These are phyloP conservation scores for Saccharomyces hybrid DNA, from an alignment of 1,139 yeast genomes.

Conservation along the genomic window DNA sequence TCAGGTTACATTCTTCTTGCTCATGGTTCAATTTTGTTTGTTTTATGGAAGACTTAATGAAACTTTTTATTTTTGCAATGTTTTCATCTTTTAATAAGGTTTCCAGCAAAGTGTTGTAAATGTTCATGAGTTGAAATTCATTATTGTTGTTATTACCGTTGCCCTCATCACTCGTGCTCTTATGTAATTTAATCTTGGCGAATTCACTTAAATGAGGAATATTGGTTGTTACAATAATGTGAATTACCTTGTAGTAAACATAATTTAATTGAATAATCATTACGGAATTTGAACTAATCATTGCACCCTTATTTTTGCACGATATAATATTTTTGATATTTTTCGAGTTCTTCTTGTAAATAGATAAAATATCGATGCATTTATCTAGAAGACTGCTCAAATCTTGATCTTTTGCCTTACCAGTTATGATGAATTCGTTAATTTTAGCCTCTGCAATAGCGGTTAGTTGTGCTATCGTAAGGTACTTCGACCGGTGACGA, in stretches of 20 bases:
- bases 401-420: slow-evolving; percentile 12
- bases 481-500: not conserved
- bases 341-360: slow-evolving; percentile 27
- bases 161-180: slow-evolving; percentile 9
- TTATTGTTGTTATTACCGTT: slow-evolving; percentile 14
- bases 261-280: slow-evolving; percentile 9
- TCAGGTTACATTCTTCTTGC: slow-evolving; percentile 3
- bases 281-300: slow-evolving; percentile 3
- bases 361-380: slow-evolving; percentile 28
- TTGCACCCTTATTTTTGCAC: not conserved
- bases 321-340: slow-evolving; percentile 13
- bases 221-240: slow-evolving; percentile 20
- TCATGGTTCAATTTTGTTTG: not conserved
- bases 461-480: slow-evolving; percentile 19
- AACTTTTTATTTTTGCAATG: slow-evolving; percentile 20
- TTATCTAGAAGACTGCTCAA: slow-evolving; percentile 23
- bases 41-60: not conserved
- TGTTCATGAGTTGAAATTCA: slow-evolving; percentile 21
- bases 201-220: slow-evolving; percentile 25
- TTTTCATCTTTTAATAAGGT: slow-evolving; percentile 24
- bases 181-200: slow-evolving; percentile 7
- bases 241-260: slow-evolving; percentile 32
- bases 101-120: slow-evolving; percentile 28
- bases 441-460: slow-evolving; percentile 19
- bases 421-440: slow-evolving; percentile 19